Evolutionary conservation across 2,329 filamentous ascomycete genomes (phyloP).

Genomic region (Paraphoma chrysanthemicola): DNA sequence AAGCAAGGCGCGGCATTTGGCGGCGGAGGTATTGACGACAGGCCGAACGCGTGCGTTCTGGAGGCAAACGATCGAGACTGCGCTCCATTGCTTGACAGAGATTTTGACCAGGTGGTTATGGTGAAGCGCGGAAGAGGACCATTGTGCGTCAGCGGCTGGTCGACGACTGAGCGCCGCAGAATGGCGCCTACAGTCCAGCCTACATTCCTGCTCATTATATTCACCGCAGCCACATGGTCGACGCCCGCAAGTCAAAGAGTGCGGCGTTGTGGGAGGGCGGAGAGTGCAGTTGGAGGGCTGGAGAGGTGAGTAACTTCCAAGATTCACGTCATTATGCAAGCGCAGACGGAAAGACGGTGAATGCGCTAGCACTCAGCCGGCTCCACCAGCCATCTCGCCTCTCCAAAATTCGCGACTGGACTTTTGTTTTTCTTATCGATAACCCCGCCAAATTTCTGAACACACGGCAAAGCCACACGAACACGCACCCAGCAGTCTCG

Average conservation of each 20-base stretch:
- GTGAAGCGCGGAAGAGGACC: conserved; percentile 21
- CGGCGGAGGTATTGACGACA: conserved; percentile 4
- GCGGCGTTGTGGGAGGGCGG: conserved; percentile 12
- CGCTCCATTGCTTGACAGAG: conserved; percentile 3
- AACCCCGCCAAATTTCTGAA: conserved; percentile 14
- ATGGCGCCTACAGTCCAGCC: conserved; percentile 43
- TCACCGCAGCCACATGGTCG: conserved; percentile 41
- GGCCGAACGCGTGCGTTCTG: conserved; percentile 5
- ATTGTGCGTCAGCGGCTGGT: conserved; percentile 30
- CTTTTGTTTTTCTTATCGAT: conserved; percentile 28
- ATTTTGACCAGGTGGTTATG: conserved; percentile 10
- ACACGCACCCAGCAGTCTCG: neutral
- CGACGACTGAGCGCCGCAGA: conserved; percentile 39
- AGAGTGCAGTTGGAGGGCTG: conserved; percentile 4
- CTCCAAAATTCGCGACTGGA: conserved; percentile 20
- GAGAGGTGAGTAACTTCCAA: neutral
- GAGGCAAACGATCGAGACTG: conserved; percentile 19
- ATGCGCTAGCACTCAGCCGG: conserved; percentile 12
- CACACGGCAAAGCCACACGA: neutral
- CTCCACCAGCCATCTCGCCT: conserved; percentile 16
- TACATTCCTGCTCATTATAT: conserved; percentile 56
- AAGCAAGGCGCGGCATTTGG: conserved; percentile 12
- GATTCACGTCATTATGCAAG: conserved; percentile 26
- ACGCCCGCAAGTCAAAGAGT: conserved; percentile 9
- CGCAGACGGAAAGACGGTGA: conserved; percentile 11